Conservation (phyloP, 139 green algal species). For the Chlamydomonas urium region DNA sequence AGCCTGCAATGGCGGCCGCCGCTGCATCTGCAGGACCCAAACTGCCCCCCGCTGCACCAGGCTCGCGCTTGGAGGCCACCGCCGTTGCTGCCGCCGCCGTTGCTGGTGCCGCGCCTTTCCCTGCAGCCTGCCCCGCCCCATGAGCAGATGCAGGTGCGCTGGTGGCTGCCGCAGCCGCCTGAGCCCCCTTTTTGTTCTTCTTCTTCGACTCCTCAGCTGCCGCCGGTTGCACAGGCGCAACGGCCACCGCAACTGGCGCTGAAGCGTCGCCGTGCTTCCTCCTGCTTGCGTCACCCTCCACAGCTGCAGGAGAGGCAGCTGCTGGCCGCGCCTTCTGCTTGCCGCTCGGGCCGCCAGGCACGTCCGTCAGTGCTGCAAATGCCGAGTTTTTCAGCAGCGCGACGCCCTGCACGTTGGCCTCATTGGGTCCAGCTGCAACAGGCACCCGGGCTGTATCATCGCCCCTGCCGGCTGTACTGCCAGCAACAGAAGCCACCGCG, state of each 20-base stretch:
- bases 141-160: not conserved
- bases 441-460: too few species aligned
- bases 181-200: not conserved
- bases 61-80: not conserved
- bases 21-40: too few species aligned
- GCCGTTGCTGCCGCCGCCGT: not conserved
- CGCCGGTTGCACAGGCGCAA: not conserved
- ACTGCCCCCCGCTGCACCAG: not conserved
- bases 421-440: too few species aligned
- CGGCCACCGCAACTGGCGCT: not conserved
- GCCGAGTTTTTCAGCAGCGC: conserved; percentile 3
- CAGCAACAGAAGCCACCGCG: too few species aligned
- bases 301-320: too few species aligned
- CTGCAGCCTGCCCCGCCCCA: not conserved
- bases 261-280: not conserved
- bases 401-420: too few species aligned
- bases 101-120: not conserved
- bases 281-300: too few species aligned
- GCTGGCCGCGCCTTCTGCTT: too few species aligned
- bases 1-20: too few species aligned
- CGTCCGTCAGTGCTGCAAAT: too few species aligned
- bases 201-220: conserved; percentile 2
- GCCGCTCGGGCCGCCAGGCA: too few species aligned
- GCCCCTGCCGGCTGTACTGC: too few species aligned
- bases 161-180: not conserved